Conservation (phyloP, 805 yeast species). For the Debaryomyces castellii region DNA sequence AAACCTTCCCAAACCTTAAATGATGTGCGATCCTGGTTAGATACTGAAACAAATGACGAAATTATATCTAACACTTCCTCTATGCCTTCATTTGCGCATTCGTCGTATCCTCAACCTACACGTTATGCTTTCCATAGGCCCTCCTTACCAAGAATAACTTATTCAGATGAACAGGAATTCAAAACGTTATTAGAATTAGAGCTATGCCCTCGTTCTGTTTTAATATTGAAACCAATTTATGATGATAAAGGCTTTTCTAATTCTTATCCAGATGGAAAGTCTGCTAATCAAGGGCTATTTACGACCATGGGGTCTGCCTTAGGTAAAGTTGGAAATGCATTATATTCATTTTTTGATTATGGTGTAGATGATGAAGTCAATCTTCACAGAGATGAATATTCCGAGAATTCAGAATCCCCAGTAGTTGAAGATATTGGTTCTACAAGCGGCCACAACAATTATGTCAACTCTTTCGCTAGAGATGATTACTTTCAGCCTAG, state of each 20-base stretch:
- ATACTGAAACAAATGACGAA: conserved; percentile 38
- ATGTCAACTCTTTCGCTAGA: not conserved
- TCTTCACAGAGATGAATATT: conserved; percentile 6
- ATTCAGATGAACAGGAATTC: conserved; percentile 51
- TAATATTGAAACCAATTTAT: conserved; percentile 66
- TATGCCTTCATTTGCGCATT: conserved; percentile 52
- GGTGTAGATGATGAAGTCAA: conserved; percentile 29
- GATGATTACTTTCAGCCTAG: conserved; percentile 1
- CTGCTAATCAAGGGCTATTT: conserved; percentile 5
- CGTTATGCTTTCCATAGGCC: conserved; percentile 39
- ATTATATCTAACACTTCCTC: conserved; percentile 39
- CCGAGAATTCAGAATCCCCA: conserved; percentile 6
- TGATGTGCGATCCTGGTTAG: conserved; percentile 64
- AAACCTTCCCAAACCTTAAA: conserved; percentile 43
- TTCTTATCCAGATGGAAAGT: conserved; percentile 9
- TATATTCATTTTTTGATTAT: conserved; percentile 43
- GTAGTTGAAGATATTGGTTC: conserved; percentile 2
- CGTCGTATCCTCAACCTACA: conserved; percentile 58
- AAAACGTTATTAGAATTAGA: conserved; percentile 52
- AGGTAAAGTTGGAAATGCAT: conserved; percentile 23
- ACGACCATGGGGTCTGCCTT: conserved; percentile 8
- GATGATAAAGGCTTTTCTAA: conserved; percentile 15
- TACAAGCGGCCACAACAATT: not conserved
- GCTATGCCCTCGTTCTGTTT: conserved; percentile 69
- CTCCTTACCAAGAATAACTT: conserved; percentile 48